Evolutionary conservation across 768 basidiomycete genomes (phyloP).

Genomic region (Obba rivulosa): DNA sequence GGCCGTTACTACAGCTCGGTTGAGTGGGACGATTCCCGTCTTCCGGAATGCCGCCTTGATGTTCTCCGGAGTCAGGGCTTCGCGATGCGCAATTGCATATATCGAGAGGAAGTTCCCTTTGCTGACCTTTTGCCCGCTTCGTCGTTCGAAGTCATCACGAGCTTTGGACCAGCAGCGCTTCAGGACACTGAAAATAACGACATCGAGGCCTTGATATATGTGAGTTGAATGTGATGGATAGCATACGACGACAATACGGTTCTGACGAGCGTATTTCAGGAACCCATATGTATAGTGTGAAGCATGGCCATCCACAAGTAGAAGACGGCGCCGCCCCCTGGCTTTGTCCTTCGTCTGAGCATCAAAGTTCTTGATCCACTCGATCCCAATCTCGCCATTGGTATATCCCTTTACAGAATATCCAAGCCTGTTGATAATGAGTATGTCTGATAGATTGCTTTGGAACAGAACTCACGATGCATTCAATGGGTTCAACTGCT

Average conservation of each 20-base stretch:
- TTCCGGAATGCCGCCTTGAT: conserved; percentile 33
- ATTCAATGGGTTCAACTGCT: conserved; percentile 33
- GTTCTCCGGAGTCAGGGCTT: conserved; percentile 23
- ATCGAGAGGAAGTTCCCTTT: conserved; percentile 35
- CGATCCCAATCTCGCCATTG: conserved; percentile 30
- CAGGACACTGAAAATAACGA: conserved; percentile 19
- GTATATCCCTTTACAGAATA: conserved; percentile 30
- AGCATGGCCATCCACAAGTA: conserved; percentile 43
- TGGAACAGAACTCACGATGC: conserved; percentile 28
- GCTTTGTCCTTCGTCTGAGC: conserved; percentile 32
- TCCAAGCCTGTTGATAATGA: conserved; percentile 10
- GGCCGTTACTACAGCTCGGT: conserved; percentile 27
- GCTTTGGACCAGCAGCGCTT: background rate
- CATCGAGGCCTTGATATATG: conserved; percentile 19
- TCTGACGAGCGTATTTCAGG: conserved; percentile 29
- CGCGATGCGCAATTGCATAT: conserved; percentile 27
- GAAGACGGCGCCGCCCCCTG: conserved; percentile 21
- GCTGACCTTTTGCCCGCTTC: conserved; percentile 14
- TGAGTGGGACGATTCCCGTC: conserved; percentile 36
- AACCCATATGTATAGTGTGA: conserved; percentile 36
- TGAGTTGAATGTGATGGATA: conserved; percentile 44
- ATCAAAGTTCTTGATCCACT: conserved; percentile 38
- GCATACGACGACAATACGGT: conserved; percentile 37
- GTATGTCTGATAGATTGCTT: background rate
- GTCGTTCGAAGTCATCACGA: background rate